These are phyloP conservation scores for Lactuca saligna DNA, from an alignment of 129 eudicot genomes.

Conservation along the genomic window DNA sequence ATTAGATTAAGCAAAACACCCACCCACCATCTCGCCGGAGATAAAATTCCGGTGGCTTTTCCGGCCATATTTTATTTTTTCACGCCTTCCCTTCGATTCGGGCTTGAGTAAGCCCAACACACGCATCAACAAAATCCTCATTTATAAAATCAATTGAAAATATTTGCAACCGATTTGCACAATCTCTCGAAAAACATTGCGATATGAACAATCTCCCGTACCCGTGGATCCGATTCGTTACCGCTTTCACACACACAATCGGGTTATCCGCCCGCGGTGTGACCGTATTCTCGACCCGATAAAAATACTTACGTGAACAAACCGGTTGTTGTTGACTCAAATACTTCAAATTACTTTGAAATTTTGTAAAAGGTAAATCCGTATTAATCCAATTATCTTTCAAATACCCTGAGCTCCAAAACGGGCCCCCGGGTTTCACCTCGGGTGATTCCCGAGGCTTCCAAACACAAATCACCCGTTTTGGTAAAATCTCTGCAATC, in stretches of 20 bases:
- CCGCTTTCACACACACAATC: conserved; percentile 70
- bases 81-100: conserved; percentile 64
- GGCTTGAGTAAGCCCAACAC: conserved; percentile 72
- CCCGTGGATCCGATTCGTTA: conserved; percentile 65
- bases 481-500: conserved; percentile 58
- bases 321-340: conserved; percentile 56
- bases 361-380: conserved; percentile 73
- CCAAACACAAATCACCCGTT: conserved; percentile 78
- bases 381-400: conserved; percentile 87
- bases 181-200: conserved; percentile 47
- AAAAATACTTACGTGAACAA: conserved; percentile 54
- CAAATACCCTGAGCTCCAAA: conserved; percentile 65
- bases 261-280: conserved; percentile 90
- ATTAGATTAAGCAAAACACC: not conserved
- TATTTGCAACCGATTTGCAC: conserved; percentile 63
- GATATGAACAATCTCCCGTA: conserved; percentile 69
- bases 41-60: too few species aligned
- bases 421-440: conserved; percentile 46
- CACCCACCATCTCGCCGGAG: too few species aligned
- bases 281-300: conserved; percentile 88
- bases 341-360: conserved; percentile 76
- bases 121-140: conserved; percentile 82
- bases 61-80: not conserved
- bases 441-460: conserved; percentile 57
- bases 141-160: conserved; percentile 76